phyloP scores from a whole-genome alignment of 768 basidiomycete genomes.

The Erythrobasidium yunnanense region DNA sequence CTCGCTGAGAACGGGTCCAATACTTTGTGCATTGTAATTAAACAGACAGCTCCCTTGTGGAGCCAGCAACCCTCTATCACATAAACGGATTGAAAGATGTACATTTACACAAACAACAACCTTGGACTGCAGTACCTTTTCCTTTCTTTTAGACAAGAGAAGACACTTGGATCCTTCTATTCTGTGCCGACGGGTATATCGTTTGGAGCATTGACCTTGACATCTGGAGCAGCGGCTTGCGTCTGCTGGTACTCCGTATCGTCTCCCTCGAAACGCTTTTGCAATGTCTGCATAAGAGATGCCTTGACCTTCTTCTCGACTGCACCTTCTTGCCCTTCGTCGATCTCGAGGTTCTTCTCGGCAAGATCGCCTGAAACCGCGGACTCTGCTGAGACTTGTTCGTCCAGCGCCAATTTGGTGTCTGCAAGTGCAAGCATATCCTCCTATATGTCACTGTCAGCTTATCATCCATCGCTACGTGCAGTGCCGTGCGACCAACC shows the following conservation, averaged over 20 bases:
- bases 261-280: conserved; percentile 63
- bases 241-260: conserved; percentile 11
- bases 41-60: too few relatives aligned
- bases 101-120: too few relatives aligned
- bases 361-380: conserved; percentile 10
- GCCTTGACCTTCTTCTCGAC: conserved; percentile 73
- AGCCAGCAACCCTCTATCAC: too few relatives aligned
- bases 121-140: too few relatives aligned
- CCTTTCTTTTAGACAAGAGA: too few relatives aligned
- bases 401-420: conserved; percentile 82
- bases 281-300: conserved; percentile 69
- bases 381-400: conserved; percentile 53
- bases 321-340: conserved; percentile 50
- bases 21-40: too few relatives aligned
- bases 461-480: background rate
- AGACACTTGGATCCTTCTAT: too few relatives aligned
- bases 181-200: background rate
- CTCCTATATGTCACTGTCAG: conserved; percentile 48
- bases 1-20: too few relatives aligned
- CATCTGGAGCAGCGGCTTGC: background rate
- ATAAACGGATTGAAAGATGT: too few relatives aligned
- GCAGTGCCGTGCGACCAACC: conserved; percentile 32
- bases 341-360: conserved; percentile 42
- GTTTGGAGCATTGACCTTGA: background rate
- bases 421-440: conserved; percentile 82